Evolutionary conservation across 768 basidiomycete genomes (phyloP).

Genomic region (Kwoniella sp.): DNA sequence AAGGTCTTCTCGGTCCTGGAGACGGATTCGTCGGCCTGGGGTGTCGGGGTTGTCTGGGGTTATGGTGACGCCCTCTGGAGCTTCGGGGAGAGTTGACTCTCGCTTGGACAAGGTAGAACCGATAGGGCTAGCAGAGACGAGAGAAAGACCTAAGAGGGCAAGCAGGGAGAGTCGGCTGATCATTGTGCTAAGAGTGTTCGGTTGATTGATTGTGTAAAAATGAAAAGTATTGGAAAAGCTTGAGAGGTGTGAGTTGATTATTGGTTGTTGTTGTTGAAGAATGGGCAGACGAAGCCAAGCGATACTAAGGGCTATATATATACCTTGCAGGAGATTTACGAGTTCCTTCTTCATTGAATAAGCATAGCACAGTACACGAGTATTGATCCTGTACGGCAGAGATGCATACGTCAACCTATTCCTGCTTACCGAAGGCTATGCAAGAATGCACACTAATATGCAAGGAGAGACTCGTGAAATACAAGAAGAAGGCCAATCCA

Average conservation of each 20-base stretch:
- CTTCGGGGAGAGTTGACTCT: neutral
- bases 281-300: no score
- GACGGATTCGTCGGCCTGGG: slow-evolving; percentile 7
- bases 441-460: neutral
- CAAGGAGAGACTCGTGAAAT: no score
- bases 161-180: neutral
- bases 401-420: no score
- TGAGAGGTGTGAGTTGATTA: no score
- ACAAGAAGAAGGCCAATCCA: no score
- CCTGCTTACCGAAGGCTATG: neutral
- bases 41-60: neutral
- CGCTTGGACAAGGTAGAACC: neutral
- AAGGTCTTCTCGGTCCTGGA: slow-evolving; percentile 4
- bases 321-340: neutral
- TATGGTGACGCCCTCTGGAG: neutral
- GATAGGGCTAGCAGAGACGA: neutral
- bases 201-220: no score
- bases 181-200: neutral
- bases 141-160: neutral
- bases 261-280: no score
- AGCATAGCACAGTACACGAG: no score
- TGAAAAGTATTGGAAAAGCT: no score
- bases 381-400: no score
- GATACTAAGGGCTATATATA: no score
- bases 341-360: neutral